phyloP scores from a whole-genome alignment of 192 early-diverging fungal genomes.

The Mortierella claussenii region DNA sequence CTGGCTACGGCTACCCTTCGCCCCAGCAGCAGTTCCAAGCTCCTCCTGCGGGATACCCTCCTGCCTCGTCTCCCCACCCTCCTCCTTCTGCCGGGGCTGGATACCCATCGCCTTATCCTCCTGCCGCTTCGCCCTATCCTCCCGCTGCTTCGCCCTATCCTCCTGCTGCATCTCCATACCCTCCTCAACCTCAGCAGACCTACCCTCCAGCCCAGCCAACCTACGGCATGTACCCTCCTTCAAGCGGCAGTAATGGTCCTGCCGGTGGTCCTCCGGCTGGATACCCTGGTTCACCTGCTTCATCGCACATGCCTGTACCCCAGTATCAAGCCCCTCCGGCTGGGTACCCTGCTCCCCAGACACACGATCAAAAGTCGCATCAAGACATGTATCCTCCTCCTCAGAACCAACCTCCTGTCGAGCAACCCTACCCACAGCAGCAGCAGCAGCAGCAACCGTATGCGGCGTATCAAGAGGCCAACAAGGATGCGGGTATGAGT shows the following conservation, averaged over 20 bases:
- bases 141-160: not conserved
- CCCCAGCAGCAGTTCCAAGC: slow-evolving; percentile 1
- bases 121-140: slow-evolving; percentile 1
- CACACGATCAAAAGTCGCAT: not conserved
- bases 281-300: not conserved
- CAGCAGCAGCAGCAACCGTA: slow-evolving; percentile 12
- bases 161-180: slow-evolving; percentile 5
- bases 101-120: slow-evolving; percentile 14
- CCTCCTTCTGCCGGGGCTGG: not conserved
- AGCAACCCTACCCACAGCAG: not conserved
- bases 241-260: not conserved
- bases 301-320: not conserved
- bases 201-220: slow-evolving; percentile 11
- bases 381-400: not conserved
- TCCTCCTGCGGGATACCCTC: not conserved
- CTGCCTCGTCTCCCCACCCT: not conserved
- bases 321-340: not conserved
- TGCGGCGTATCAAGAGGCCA: slow-evolving; percentile 15
- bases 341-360: not conserved
- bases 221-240: not conserved
- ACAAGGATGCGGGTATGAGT: slow-evolving; percentile 2
- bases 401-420: not conserved
- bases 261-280: not conserved
- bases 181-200: slow-evolving; percentile 3
- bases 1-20: slow-evolving; percentile 23